Conservation (phyloP, 1,139 yeast genomes). For the Pichia sp. region DNA sequence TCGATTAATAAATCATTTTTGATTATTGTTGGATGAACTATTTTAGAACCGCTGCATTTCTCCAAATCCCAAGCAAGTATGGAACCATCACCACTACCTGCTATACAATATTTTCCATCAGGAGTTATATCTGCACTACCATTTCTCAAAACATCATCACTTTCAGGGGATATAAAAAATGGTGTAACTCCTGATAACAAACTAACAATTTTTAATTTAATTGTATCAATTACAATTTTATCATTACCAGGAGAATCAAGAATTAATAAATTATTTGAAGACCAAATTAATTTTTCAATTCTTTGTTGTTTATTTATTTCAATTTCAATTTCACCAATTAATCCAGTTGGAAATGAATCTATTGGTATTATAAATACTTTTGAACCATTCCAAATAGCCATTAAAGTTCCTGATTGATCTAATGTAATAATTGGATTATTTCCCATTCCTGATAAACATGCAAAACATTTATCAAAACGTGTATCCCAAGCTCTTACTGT, state of each 20-base stretch:
- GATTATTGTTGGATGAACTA: conserved; percentile 3
- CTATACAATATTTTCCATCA: conserved; percentile 68
- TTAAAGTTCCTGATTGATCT: conserved; percentile 79
- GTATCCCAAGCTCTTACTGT: conserved; percentile 87
- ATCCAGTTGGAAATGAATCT: conserved; percentile 19
- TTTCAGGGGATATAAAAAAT: conserved; percentile 3
- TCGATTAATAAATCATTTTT: conserved; percentile 3
- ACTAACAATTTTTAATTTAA: conserved; percentile 16
- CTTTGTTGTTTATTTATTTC: conserved; percentile 26
- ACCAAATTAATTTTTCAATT: conserved; percentile 14
- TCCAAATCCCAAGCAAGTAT: conserved; percentile 59
- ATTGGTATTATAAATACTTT: conserved; percentile 36
- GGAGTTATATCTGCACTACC: conserved; percentile 49
- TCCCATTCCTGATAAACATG: conserved; percentile 37
- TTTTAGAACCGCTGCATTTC: not conserved
- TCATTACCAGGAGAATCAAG: conserved; percentile 32
- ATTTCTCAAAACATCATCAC: conserved; percentile 14
- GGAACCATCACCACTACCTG: conserved; percentile 55
- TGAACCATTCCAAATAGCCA: conserved; percentile 59
- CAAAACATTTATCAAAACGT: conserved; percentile 54
- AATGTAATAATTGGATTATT: conserved; percentile 45
- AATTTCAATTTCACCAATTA: conserved; percentile 12
- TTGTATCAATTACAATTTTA: conserved; percentile 23
- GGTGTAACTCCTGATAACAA: conserved; percentile 16
- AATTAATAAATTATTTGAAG: conserved; percentile 7